Conservation (phyloP, 108 stramenopile genomes). For the Skeletonema marinoi region DNA sequence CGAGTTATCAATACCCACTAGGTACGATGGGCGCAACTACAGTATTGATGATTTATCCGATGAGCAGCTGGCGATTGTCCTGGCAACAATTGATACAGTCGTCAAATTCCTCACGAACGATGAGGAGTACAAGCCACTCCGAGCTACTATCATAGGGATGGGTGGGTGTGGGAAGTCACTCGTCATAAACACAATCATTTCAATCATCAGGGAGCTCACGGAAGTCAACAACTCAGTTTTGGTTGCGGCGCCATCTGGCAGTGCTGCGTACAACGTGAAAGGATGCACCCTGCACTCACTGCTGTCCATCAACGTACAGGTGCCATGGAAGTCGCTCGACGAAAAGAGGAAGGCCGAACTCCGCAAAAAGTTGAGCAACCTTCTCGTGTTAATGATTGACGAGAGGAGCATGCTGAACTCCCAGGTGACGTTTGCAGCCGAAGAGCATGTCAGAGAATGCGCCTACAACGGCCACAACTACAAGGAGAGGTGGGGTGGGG, state of each 20-base stretch:
- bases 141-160: conserved; percentile 9
- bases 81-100: conserved; percentile 1
- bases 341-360: background rate
- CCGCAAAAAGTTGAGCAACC: background rate
- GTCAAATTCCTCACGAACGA: conserved; percentile 10
- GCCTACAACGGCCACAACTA: conserved; percentile 5
- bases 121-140: conserved; percentile 2
- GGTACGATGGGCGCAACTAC: background rate
- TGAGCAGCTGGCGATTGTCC: background rate
- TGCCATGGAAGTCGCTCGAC: background rate
- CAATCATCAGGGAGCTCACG: background rate
- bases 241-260: conserved; percentile 3
- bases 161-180: conserved; percentile 19
- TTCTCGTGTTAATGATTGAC: conserved; percentile 5
- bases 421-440: background rate
- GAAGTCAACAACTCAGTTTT: background rate
- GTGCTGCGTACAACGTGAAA: background rate
- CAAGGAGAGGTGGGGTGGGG: conserved; percentile 4
- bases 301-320: background rate
- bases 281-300: background rate
- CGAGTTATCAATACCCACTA: background rate
- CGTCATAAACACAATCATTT: conserved; percentile 3
- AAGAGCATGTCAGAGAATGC: background rate
- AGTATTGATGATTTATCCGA: background rate
- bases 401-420: conserved; percentile 12